Conservation (phyloP, 768 basidiomycete species). For the Fomitopsis pulvina region DNA sequence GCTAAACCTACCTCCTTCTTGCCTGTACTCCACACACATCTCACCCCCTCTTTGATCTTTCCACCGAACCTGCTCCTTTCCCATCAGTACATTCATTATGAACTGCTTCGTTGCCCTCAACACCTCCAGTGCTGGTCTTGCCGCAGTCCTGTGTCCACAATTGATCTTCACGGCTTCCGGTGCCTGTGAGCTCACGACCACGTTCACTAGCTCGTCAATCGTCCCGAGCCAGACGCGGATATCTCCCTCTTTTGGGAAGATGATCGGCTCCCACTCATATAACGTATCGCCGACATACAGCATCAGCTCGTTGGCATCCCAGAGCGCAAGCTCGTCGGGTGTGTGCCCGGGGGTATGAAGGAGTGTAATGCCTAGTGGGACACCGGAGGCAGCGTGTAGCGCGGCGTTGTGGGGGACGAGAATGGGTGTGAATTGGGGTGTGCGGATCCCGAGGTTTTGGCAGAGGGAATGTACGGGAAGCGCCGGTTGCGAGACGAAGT, state of each 20-base stretch:
- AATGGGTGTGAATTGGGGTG: slow-evolving; percentile 39
- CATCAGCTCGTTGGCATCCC: slow-evolving; percentile 43
- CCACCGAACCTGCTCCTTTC: slow-evolving; percentile 29
- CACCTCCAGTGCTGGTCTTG: slow-evolving; percentile 40
- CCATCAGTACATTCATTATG: slow-evolving; percentile 40
- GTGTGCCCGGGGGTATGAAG: slow-evolving; percentile 56
- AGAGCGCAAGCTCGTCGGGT: slow-evolving; percentile 51
- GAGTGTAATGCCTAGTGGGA: slow-evolving; percentile 32
- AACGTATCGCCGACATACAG: slow-evolving; percentile 52
- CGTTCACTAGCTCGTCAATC: slow-evolving; percentile 35
- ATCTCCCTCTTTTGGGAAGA: slow-evolving; percentile 50
- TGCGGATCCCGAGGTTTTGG: slow-evolving; percentile 30
- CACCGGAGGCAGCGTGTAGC: slow-evolving; percentile 22
- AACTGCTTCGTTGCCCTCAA: slow-evolving; percentile 35
- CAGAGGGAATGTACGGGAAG: slow-evolving; percentile 44
- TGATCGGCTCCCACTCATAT: slow-evolving; percentile 48
- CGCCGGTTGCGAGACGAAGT: slow-evolving; percentile 34
- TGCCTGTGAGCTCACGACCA: slow-evolving; percentile 24
- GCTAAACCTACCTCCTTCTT: slow-evolving; percentile 35
- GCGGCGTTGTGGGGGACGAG: slow-evolving; percentile 37
- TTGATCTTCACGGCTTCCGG: slow-evolving; percentile 29
- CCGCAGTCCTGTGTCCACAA: slow-evolving; percentile 42
- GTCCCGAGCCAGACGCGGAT: slow-evolving; percentile 42
- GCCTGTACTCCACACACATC: slow-evolving; percentile 37
- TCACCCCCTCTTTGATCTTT: slow-evolving; percentile 30